These are phyloP conservation scores for Ceratocystis ficicola DNA, from an alignment of 2,329 filamentous ascomycete species.

Conservation along the genomic window DNA sequence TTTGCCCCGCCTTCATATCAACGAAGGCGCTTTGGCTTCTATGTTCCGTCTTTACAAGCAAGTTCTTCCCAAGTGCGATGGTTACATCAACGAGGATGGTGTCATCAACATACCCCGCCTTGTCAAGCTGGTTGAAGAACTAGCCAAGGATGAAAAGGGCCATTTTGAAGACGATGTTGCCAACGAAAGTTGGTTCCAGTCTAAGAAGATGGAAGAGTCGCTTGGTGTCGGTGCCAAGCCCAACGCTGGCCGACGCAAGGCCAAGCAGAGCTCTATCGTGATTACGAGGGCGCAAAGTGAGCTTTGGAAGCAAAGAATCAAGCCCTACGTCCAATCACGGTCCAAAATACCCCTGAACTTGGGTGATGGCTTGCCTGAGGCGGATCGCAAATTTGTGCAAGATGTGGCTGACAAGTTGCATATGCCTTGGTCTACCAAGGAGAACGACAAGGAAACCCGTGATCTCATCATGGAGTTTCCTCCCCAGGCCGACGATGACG, in stretches of 20 bases:
- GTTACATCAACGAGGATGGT: constrained; percentile 93
- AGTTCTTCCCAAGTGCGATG: constrained; percentile 72
- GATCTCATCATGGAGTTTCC: constrained; percentile 43
- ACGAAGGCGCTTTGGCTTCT: constrained; percentile 87
- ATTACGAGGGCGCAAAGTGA: constrained; percentile 71
- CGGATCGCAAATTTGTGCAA: constrained; percentile 86
- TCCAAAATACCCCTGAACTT: constrained; percentile 57
- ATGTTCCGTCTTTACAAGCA: constrained; percentile 98
- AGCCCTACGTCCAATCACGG: constrained; percentile 66
- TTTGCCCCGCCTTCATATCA: constrained; percentile 90
- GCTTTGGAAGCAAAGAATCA: constrained; percentile 67
- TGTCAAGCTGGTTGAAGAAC: constrained; percentile 63
- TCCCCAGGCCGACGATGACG: constrained; percentile 38
- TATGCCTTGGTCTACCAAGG: constrained; percentile 45
- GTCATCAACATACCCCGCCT: constrained; percentile 79
- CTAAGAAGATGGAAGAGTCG: constrained; percentile 41
- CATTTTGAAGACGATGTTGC: constrained; percentile 85
- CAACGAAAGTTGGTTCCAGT: constrained; percentile 79
- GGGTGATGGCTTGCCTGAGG: constrained; percentile 58
- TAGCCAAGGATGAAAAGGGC: constrained; percentile 79
- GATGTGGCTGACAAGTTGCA: constrained; percentile 58
- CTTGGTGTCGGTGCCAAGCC: constrained; percentile 43
- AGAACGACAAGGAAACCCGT: constrained; percentile 44
- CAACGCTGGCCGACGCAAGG: constrained; percentile 29
- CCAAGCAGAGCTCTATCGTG: constrained; percentile 49